These are phyloP conservation scores for Nakazawaea populi DNA, from an alignment of 805 yeast genomes.

Conservation along the genomic window DNA sequence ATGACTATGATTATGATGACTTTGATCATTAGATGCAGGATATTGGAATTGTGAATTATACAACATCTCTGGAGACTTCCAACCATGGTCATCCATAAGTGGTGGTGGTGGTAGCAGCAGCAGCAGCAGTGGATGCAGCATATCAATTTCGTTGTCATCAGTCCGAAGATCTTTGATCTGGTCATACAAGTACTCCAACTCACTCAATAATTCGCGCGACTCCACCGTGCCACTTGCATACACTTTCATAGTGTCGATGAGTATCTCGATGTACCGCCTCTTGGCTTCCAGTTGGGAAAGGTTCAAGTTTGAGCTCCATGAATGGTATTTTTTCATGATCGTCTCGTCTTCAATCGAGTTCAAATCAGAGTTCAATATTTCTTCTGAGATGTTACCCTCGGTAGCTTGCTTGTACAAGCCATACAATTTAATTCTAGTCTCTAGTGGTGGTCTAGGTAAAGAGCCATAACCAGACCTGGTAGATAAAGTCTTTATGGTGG, in stretches of 20 bases:
- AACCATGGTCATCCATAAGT: neutral
- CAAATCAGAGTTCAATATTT: constrained; percentile 42
- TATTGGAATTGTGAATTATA: constrained; percentile 8
- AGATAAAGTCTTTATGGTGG: constrained; percentile 70
- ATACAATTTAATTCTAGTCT: constrained; percentile 59
- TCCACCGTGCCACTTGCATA: constrained; percentile 66
- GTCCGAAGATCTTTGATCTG: constrained; percentile 47
- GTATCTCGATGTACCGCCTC: constrained; percentile 56
- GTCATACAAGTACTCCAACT: constrained; percentile 71
- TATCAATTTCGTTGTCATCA: neutral
- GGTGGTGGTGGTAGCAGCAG: no score
- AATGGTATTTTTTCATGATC: constrained; percentile 73
- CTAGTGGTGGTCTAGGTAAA: constrained; percentile 73
- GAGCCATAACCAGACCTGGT: constrained; percentile 55
- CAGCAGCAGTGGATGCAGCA: neutral
- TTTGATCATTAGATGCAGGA: neutral
- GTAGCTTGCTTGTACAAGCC: constrained; percentile 88
- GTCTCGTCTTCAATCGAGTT: constrained; percentile 54
- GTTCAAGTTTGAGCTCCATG: constrained; percentile 78
- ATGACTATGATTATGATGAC: neutral
- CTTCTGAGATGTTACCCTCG: constrained; percentile 70
- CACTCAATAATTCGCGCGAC: constrained; percentile 58
- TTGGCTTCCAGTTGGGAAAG: constrained; percentile 67
- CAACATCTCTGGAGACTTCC: constrained; percentile 11
- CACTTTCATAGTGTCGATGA: constrained; percentile 66